phyloP scores from a whole-genome alignment of 768 basidiomycete species.

The Mycena pura region DNA sequence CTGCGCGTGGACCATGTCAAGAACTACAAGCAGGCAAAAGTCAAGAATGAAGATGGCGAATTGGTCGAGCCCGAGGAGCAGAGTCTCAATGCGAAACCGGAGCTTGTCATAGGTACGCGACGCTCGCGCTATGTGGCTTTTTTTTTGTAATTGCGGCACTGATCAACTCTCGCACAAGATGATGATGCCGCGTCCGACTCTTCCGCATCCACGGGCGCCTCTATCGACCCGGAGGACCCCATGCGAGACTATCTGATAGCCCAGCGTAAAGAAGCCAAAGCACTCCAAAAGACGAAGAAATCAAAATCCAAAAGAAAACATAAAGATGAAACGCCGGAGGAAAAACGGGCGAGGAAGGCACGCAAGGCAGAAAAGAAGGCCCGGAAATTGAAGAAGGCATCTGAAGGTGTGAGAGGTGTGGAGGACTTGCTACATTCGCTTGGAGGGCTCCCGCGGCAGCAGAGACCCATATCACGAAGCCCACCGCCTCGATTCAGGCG shows the following conservation, averaged over 20 bases:
- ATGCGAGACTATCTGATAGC: constrained; percentile 93
- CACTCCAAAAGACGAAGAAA: constrained; percentile 67
- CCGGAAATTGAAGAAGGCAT: constrained; percentile 57
- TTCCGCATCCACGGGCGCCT: constrained; percentile 64
- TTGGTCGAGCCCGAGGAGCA: constrained; percentile 85
- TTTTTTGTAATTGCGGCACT: neutral
- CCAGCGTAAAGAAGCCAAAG: constrained; percentile 75
- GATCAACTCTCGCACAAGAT: constrained; percentile 35
- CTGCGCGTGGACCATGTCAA: constrained; percentile 93
- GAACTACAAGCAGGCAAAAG: constrained; percentile 88
- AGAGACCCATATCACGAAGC: constrained; percentile 11
- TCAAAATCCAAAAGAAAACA: constrained; percentile 69
- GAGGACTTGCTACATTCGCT: constrained; percentile 68
- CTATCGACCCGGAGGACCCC: constrained; percentile 95
- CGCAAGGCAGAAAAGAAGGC: constrained; percentile 74
- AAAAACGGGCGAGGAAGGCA: constrained; percentile 76
- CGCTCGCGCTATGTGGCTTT: constrained; percentile 29
- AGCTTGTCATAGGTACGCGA: constrained; percentile 64
- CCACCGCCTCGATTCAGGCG: constrained; percentile 7
- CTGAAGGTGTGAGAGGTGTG: constrained; percentile 68
- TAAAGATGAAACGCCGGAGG: constrained; percentile 81
- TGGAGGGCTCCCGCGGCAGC: constrained; percentile 32
- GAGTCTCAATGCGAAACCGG: constrained; percentile 86
- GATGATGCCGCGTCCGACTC: constrained; percentile 66
- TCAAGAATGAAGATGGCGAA: constrained; percentile 83